Evolutionary conservation across 495 filamentous ascomycete species (phyloP).

Genomic region (Pseudevernia furfuracea): DNA sequence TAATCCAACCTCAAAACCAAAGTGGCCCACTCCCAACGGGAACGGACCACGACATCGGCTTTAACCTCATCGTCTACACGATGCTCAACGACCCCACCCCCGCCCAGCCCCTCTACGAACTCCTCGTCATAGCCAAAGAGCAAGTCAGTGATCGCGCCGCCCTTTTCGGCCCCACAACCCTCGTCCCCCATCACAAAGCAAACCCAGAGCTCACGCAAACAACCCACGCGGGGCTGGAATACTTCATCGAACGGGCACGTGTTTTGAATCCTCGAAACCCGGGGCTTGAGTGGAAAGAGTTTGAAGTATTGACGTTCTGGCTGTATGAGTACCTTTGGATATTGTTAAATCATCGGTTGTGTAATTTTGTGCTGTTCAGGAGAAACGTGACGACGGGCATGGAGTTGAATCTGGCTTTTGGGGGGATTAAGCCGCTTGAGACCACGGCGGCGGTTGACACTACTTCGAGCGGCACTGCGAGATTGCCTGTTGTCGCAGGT

Average conservation of each 20-base stretch:
- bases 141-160: not conserved
- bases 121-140: not conserved
- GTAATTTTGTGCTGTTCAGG: not conserved
- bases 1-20: not conserved
- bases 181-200: not conserved
- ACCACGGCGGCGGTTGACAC: not conserved
- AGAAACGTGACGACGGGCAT: not conserved
- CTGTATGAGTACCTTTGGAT: not conserved
- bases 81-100: not conserved
- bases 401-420: not conserved
- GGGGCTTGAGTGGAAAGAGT: not conserved
- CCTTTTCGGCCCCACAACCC: not conserved
- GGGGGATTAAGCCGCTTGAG: not conserved
- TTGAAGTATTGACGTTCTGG: not conserved
- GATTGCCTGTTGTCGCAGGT: not conserved
- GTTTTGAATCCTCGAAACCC: not conserved
- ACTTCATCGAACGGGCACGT: not conserved
- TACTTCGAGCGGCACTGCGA: not conserved
- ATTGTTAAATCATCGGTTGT: not conserved
- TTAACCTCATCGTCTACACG: slow-evolving; percentile 1
- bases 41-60: slow-evolving; percentile 1
- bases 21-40: not conserved
- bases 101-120: not conserved
- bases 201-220: not conserved
- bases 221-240: not conserved